Evolutionary conservation across 2,329 filamentous ascomycete species (phyloP).

Genomic region (Nannizzia gypsea): DNA sequence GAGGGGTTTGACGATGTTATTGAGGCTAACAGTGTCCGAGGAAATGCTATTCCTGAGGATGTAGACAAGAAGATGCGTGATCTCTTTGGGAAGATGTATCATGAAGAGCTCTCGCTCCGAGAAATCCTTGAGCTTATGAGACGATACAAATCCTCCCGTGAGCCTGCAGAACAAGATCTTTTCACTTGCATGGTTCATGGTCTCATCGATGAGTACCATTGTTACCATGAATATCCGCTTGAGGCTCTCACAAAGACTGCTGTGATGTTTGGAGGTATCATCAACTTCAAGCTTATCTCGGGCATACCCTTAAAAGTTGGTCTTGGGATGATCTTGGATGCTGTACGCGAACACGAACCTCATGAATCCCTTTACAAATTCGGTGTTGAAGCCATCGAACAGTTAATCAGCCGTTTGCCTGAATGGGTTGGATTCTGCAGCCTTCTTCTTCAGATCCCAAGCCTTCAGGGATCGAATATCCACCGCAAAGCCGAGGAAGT

Average conservation of each 20-base stretch:
- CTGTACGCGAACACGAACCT: slow-evolving; percentile 70
- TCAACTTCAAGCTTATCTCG: slow-evolving; percentile 83
- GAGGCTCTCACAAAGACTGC: slow-evolving; percentile 91
- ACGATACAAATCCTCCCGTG: slow-evolving; percentile 75
- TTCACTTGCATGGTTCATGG: slow-evolving; percentile 99
- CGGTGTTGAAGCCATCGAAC: slow-evolving; percentile 84
- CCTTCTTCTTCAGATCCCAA: slow-evolving; percentile 68
- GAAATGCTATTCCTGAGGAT: slow-evolving; percentile 66
- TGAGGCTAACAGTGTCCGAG: slow-evolving; percentile 65
- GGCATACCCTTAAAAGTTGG: slow-evolving; percentile 84
- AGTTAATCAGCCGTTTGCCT: slow-evolving; percentile 66
- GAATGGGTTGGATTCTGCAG: slow-evolving; percentile 97
- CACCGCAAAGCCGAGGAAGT: slow-evolving; percentile 73
- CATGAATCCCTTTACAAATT: slow-evolving; percentile 97
- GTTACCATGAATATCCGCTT: slow-evolving; percentile 91
- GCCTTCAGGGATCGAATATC: slow-evolving; percentile 72
- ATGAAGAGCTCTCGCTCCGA: slow-evolving; percentile 73
- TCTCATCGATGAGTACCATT: slow-evolving; percentile 90
- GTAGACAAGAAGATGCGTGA: slow-evolving; percentile 92
- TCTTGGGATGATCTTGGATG: slow-evolving; percentile 95
- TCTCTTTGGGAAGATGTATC: slow-evolving; percentile 96
- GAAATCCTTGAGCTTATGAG: slow-evolving; percentile 76
- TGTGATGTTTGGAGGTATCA: slow-evolving; percentile 91
- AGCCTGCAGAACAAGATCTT: slow-evolving; percentile 77
- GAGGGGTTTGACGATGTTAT: slow-evolving; percentile 88